A percentile compares a stretch with the other conserved stretches of the same genome.
These are phyloP conservation scores for Zizania latifolia DNA, from an alignment of 176 grass and related monocot species.

Conservation along the genomic window DNA sequence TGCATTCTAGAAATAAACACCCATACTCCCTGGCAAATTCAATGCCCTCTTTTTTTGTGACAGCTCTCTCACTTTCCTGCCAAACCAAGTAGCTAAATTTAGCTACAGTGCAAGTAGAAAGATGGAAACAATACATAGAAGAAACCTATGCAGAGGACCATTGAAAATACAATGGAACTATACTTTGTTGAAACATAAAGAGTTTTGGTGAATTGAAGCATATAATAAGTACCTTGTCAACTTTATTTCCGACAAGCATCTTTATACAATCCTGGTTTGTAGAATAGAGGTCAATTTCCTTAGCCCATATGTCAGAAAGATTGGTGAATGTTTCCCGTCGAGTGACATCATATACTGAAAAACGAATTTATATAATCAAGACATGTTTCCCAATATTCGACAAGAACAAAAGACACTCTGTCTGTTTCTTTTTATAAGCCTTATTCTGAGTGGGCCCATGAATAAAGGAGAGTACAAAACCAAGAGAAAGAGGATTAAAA, in stretches of 20 bases:
- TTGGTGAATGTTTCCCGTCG: conserved; percentile 86
- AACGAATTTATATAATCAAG: background rate
- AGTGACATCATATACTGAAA: conserved; percentile 84
- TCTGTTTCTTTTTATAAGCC: background rate
- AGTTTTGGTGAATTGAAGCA: background rate
- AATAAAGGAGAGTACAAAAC: background rate
- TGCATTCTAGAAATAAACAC: conserved; percentile 94
- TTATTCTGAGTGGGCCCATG: background rate
- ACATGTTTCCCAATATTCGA: background rate
- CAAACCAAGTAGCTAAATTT: conserved; percentile 5
- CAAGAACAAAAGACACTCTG: background rate
- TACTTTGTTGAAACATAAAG: too few species aligned
- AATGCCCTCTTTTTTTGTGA: conserved; percentile 92
- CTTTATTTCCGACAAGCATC: conserved; percentile 99
- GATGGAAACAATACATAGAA: background rate
- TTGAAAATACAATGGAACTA: background rate
- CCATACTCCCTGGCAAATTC: conserved; percentile 92
- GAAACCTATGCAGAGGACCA: background rate
- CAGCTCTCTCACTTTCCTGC: conserved; percentile 92
- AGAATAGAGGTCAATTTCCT: conserved; percentile 99
- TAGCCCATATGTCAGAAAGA: conserved; percentile 92
- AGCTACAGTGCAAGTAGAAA: background rate
- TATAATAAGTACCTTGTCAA: conserved; percentile 68
- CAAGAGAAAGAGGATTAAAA: background rate
- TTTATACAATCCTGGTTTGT: conserved; percentile 99